A percentile compares a stretch with the other conserved stretches of the same genome.
These are phyloP conservation scores for Citrus australasica DNA, from an alignment of 345 rosid genomes.

Conservation along the genomic window DNA sequence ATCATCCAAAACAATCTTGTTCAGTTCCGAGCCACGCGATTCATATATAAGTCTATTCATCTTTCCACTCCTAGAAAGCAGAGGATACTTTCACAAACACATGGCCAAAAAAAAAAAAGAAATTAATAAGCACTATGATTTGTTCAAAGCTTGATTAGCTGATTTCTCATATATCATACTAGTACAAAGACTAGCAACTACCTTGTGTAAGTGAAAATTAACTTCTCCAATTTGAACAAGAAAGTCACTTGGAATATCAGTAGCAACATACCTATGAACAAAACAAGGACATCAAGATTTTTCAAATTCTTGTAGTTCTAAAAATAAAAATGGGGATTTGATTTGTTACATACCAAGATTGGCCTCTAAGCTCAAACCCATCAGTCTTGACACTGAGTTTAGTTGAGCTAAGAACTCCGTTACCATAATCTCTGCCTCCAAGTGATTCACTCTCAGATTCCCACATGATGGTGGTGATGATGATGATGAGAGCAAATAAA, in stretches of 20 bases:
- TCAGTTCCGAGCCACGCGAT: constrained; percentile 56
- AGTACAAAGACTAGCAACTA: constrained; percentile 18
- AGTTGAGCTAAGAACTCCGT: constrained; percentile 62
- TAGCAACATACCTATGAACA: constrained; percentile 69
- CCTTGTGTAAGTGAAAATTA: constrained; percentile 91
- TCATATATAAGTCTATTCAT: constrained; percentile 84
- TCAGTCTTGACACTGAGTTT: constrained; percentile 72
- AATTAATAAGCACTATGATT: constrained; percentile 3
- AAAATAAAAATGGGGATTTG: too few relatives aligned
- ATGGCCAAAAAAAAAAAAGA: background rate
- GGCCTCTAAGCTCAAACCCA: constrained; percentile 84
- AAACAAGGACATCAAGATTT: background rate
- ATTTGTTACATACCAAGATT: constrained; percentile 58
- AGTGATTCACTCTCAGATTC: constrained; percentile 73
- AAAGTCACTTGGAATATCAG: constrained; percentile 91
- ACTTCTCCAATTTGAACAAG: constrained; percentile 71
- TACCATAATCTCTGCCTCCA: constrained; percentile 67
- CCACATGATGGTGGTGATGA: constrained; percentile 61
- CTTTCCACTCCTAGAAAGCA: constrained; percentile 91
- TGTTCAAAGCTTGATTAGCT: background rate
- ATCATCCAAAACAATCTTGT: constrained; percentile 60
- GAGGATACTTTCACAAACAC: constrained; percentile 60
- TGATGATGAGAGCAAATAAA: background rate
- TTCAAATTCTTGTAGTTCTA: too few relatives aligned
- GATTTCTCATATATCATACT: background rate